Evolutionary conservation across 2,329 filamentous ascomycete species (phyloP).

Genomic region (Paramyrothecium sp.): DNA sequence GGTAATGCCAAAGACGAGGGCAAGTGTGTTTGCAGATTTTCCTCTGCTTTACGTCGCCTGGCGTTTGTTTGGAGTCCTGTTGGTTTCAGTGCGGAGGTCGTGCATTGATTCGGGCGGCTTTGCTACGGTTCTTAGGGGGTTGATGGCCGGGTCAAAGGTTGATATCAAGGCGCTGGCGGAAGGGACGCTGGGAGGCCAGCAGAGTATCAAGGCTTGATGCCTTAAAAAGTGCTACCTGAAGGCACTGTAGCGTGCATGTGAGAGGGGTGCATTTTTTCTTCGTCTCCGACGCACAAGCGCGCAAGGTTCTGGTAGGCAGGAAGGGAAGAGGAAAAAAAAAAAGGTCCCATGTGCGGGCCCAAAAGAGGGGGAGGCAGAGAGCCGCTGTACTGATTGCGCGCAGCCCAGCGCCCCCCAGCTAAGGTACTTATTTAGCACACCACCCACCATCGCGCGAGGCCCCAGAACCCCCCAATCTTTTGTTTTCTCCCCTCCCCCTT

Average conservation of each 20-base stretch:
- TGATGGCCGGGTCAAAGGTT: no score
- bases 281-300: not conserved
- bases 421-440: constrained; percentile 33
- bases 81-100: not conserved
- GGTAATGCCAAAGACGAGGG: no score
- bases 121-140: not conserved
- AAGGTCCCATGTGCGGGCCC: not conserved
- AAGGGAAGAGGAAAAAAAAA: not conserved
- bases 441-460: constrained; percentile 23
- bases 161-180: no score
- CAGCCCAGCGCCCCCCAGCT: constrained; percentile 15
- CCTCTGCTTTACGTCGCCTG: no score
- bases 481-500: constrained; percentile 22
- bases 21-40: no score
- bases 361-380: not conserved
- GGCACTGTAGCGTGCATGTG: not conserved
- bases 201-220: no score
- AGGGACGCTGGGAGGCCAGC: no score
- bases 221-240: not conserved
- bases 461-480: constrained; percentile 24
- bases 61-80: no score
- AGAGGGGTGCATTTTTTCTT: not conserved
- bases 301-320: not conserved
- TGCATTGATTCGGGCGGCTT: not conserved
- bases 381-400: constrained; percentile 29